Evolutionary conservation across 306 rosid species (phyloP), one percentile per base, ranked within the genome.

Genomic region (Medicago ruthenica): DNA sequence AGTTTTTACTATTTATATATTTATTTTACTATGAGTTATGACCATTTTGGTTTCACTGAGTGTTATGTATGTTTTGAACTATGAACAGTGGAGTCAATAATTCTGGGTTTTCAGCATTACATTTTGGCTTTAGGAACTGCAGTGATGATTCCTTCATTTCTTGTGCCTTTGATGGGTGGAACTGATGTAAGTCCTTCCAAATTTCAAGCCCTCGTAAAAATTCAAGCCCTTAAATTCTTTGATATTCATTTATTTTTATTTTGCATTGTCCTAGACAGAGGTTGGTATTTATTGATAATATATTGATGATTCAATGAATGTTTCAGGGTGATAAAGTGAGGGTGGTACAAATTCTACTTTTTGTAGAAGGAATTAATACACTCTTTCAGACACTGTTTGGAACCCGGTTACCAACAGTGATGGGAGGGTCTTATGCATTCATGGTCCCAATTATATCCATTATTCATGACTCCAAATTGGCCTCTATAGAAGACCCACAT

Each of bases 361-460:
- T 96, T 83, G 89, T 90, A 70, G 89, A 90, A 88, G 99, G 99
- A 70, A 78, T 96, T 62, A 96, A 96, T 84, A 96, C 99, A 73
- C 97, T 96, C 42, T 81, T 96, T 61, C 99, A 96, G 79, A 92
- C 99, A 22, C 88, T 96, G 61, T 96, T 96, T 72, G 99, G 99
- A 83, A 96, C 99, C 27, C 82, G 99, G 79, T 85, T 96, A 57
- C 99, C 99, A 21, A 96, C 97, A 40, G 99, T 96, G 85, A 78
- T 96, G 18, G 98, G 99, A 73, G 99, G 99, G 16, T 96, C 98
- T 55, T 96, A 89, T 73, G 98, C 99, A 48, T 92, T 88, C 82
- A 96, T 96, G 99, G 93, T 92, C 67, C 99, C 99, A 42, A 89
- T 96, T 34, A 92, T 96, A 75, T 96, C 99, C 37, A 96, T 96